These are phyloP conservation scores for Inonotus hispidus DNA, from an alignment of 1,284 basidiomycete species.

Conservation along the genomic window DNA sequence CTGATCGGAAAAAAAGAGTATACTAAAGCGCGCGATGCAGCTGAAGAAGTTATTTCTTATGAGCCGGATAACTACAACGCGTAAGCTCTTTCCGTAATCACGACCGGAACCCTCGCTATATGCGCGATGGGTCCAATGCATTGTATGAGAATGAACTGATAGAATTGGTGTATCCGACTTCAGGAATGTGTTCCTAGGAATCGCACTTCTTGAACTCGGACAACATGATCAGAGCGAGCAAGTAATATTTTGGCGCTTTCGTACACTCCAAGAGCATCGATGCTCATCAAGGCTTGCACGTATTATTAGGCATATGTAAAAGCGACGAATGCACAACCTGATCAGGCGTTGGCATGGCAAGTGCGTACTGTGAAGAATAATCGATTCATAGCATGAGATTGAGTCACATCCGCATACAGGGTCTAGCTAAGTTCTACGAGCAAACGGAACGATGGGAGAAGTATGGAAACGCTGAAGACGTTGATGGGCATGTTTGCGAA, in stretches of 20 bases:
- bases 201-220: constrained; percentile 70
- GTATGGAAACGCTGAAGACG: constrained; percentile 48
- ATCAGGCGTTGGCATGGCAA: constrained; percentile 75
- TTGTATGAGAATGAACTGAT: not conserved
- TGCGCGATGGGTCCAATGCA: not conserved
- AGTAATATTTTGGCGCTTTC: constrained; percentile 43
- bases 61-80: constrained; percentile 78
- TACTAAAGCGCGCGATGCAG: constrained; percentile 60
- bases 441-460: constrained; percentile 56
- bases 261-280: not conserved
- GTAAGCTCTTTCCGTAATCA: constrained; percentile 40
- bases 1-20: constrained; percentile 75
- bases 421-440: constrained; percentile 72
- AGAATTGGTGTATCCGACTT: not conserved
- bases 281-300: not conserved
- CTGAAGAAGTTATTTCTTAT: constrained; percentile 59
- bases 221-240: constrained; percentile 74
- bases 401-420: constrained; percentile 35
- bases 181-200: constrained; percentile 79
- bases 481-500: constrained; percentile 52
- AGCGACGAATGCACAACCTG: constrained; percentile 61
- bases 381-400: not conserved
- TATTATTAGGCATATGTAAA: constrained; percentile 61
- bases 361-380: constrained; percentile 35
- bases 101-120: not conserved